Percentiles rank a stretch among this genome's conserved stretches.
Conservation (phyloP, 176 grass and related monocot species). For the Avena atlantica region DNA sequence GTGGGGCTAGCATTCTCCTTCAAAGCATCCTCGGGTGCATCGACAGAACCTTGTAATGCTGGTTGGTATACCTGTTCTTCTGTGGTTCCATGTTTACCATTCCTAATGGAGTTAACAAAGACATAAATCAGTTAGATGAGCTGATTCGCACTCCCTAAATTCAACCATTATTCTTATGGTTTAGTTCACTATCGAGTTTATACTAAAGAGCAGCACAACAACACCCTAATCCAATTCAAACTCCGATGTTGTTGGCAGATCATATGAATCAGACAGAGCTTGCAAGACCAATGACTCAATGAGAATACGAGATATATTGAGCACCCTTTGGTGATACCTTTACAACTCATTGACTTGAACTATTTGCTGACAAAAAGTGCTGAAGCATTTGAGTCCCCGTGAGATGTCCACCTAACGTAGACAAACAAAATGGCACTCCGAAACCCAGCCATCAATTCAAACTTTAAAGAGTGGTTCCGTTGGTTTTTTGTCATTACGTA, state of each 20-base stretch:
- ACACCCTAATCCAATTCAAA: neutral
- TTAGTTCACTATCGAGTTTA: neutral
- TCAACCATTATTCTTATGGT: neutral
- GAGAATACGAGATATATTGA: neutral
- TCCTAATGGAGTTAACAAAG: conserved; percentile 14
- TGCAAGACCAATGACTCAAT: neutral
- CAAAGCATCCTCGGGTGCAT: conserved; percentile 44
- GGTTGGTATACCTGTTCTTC: conserved; percentile 9
- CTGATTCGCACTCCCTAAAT: neutral
- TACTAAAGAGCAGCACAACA: neutral
- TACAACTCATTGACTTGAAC: no score
- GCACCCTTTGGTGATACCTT: no score
- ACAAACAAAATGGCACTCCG: neutral
- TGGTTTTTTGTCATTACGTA: no score
- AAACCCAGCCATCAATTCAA: neutral
- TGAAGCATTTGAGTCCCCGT: neutral
- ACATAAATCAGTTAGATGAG: neutral
- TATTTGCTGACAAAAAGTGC: neutral
- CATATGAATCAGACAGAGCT: neutral
- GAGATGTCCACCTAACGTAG: neutral
- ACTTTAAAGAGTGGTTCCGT: neutral
- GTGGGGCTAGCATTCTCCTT: conserved; percentile 42
- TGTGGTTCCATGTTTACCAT: conserved; percentile 29
- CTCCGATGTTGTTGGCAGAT: neutral
- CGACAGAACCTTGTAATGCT: conserved; percentile 48